These are phyloP conservation scores for Trichophyton simii DNA, from an alignment of 2,329 filamentous ascomycete species.

Conservation along the genomic window DNA sequence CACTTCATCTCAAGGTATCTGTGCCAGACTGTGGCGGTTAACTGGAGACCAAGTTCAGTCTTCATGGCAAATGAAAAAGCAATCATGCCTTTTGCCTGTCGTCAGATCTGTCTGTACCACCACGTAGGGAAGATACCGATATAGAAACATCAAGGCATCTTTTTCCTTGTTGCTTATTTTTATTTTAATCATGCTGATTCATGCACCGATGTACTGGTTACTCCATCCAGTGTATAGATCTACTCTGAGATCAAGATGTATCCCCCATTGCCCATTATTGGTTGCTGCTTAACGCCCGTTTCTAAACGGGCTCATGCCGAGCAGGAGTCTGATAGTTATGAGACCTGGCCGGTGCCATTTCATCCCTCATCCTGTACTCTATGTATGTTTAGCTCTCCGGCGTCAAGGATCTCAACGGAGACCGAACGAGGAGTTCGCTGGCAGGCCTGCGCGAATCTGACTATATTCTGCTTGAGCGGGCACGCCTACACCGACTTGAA, in stretches of 20 bases:
- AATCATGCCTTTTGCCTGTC: background rate
- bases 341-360: background rate
- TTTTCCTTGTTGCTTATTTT: too few relatives aligned
- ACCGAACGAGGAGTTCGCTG: background rate
- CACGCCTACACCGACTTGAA: background rate
- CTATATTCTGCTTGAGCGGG: background rate
- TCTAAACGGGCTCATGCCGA: background rate
- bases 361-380: background rate
- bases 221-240: background rate
- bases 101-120: too few relatives aligned
- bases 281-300: background rate
- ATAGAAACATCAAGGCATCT: too few relatives aligned
- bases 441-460: background rate
- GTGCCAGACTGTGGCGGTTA: conserved; percentile 2
- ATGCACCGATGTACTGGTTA: background rate
- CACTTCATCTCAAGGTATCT: background rate
- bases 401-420: background rate
- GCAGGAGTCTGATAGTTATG: background rate
- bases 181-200: background rate
- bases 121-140: too few relatives aligned
- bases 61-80: background rate
- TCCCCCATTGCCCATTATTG: background rate
- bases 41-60: background rate
- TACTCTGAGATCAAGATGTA: background rate
- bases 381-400: too few relatives aligned